phyloP scores from a whole-genome alignment of 2,329 filamentous ascomycete species.

The Orbilia oligospora region DNA sequence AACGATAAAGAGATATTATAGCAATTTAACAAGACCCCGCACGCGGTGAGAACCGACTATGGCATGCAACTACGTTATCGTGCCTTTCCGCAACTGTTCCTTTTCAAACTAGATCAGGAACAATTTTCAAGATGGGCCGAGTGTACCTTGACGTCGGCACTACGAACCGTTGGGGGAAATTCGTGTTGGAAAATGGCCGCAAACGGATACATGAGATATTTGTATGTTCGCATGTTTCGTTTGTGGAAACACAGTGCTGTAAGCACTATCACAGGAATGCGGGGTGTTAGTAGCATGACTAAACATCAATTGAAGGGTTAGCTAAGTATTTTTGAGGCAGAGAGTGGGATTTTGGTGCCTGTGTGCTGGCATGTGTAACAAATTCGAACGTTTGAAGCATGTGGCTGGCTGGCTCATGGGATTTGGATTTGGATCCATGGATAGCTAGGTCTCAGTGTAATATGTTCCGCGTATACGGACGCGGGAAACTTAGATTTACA shows the following conservation, averaged over 20 bases:
- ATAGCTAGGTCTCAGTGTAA: neutral
- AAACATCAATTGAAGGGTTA: neutral
- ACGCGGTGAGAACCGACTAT: neutral
- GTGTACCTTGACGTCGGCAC: conserved; percentile 4
- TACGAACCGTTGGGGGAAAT: neutral
- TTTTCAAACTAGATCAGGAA: conserved; percentile 48
- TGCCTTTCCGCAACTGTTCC: neutral
- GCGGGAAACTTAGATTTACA: neutral
- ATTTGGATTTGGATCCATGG: neutral
- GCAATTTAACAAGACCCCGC: conserved; percentile 14
- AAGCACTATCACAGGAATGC: conserved; percentile 1
- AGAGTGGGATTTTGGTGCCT: neutral
- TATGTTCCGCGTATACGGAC: no score
- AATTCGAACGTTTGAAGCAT: neutral
- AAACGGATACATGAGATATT: conserved; percentile 42
- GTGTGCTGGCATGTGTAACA: neutral
- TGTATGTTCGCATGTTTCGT: conserved; percentile 11
- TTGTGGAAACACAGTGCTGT: neutral
- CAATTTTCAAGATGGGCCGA: conserved; percentile 1
- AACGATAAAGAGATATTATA: neutral
- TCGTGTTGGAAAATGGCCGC: conserved; percentile 38
- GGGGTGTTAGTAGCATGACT: neutral
- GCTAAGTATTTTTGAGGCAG: neutral
- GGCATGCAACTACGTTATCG: conserved; percentile 29
- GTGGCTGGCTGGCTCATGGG: neutral